Evolutionary conservation across 1,139 yeast species (phyloP).

Genomic region (Pichia sp.): DNA sequence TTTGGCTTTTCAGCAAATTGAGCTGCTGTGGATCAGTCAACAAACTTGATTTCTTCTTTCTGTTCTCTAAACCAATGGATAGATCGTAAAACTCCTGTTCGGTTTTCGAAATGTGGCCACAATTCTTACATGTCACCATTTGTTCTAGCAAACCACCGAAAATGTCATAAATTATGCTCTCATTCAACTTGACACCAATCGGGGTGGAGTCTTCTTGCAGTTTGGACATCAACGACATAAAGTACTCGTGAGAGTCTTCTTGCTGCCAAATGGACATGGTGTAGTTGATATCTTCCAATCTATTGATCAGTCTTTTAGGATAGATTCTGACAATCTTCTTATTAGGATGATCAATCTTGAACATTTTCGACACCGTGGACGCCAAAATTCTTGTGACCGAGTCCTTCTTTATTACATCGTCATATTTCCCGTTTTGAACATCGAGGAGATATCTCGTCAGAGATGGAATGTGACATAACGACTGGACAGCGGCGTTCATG

Average conservation of each 20-base stretch:
- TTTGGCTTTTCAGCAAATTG: constrained; percentile 19
- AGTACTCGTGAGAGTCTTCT: constrained; percentile 96
- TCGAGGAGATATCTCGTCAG: constrained; percentile 74
- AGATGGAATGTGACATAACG: constrained; percentile 86
- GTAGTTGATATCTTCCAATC: constrained; percentile 81
- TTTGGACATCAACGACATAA: constrained; percentile 81
- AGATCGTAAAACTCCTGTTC: constrained; percentile 92
- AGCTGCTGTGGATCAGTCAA: constrained; percentile 21
- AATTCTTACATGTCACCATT: constrained; percentile 70
- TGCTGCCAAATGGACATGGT: constrained; percentile 98
- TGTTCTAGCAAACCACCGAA: constrained; percentile 90
- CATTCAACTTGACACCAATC: constrained; percentile 70
- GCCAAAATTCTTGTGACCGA: constrained; percentile 72
- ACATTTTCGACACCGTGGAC: constrained; percentile 59
- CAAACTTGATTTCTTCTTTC: constrained; percentile 34
- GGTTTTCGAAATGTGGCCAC: constrained; percentile 78
- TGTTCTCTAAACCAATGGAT: constrained; percentile 57
- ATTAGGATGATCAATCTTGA: constrained; percentile 35
- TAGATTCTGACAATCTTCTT: constrained; percentile 42
- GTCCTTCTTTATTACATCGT: constrained; percentile 36
- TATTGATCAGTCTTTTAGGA: constrained; percentile 64
- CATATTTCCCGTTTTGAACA: constrained; percentile 44
- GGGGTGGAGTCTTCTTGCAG: constrained; percentile 92
- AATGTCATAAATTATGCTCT: constrained; percentile 80
- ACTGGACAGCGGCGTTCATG: constrained; percentile 91